Evolutionary conservation across 2,329 filamentous ascomycete genomes (phyloP).

Genomic region (Neocucurbitaria cava): DNA sequence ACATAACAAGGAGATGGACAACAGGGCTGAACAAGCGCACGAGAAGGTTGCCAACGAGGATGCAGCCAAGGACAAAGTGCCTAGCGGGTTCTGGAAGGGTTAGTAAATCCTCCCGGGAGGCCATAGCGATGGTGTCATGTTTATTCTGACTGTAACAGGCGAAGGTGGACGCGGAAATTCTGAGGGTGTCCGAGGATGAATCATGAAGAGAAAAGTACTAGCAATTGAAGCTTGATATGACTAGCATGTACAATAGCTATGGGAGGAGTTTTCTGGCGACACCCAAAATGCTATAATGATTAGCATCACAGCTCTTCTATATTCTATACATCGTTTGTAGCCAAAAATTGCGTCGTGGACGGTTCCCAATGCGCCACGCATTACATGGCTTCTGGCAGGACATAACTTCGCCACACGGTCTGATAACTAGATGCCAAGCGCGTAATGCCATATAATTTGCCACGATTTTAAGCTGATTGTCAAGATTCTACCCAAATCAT

Average conservation of each 20-base stretch:
- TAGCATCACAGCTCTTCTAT: not conserved
- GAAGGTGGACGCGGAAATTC: constrained; percentile 36
- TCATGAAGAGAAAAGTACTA: not conserved
- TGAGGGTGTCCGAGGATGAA: constrained; percentile 11
- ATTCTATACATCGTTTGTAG: not conserved
- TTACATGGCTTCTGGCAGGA: too few species aligned
- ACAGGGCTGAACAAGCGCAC: constrained; percentile 51
- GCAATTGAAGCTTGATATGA: not conserved
- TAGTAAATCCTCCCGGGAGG: constrained; percentile 14
- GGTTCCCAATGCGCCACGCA: not conserved
- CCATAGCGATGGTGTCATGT: too few species aligned
- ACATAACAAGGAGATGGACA: constrained; percentile 55
- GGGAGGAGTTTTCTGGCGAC: not conserved
- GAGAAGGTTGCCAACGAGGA: constrained; percentile 48
- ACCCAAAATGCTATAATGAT: not conserved
- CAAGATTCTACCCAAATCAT: not conserved
- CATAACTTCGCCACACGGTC: too few species aligned
- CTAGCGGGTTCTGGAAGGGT: constrained; percentile 50
- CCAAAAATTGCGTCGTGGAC: not conserved
- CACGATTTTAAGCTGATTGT: too few species aligned
- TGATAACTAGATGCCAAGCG: too few species aligned
- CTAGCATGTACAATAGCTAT: constrained; percentile 9
- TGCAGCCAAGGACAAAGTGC: constrained; percentile 51
- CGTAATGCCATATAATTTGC: too few species aligned
- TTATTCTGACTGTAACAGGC: constrained; percentile 24